Evolutionary conservation across 306 rosid species (phyloP).

Genomic region (Parietaria judaica): DNA sequence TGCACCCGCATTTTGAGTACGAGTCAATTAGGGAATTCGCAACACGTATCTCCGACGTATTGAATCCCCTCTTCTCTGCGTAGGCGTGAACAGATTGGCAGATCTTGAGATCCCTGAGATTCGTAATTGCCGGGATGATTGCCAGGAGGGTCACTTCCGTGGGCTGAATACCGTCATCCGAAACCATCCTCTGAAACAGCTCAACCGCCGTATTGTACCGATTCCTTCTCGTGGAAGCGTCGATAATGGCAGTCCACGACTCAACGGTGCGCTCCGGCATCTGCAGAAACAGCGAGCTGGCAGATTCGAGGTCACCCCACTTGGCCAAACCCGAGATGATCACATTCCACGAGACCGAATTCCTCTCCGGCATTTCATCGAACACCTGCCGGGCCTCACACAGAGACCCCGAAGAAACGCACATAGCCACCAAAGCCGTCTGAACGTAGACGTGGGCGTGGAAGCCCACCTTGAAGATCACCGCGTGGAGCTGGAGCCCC

Average conservation of each 20-base stretch:
- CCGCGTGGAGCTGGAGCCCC: conserved; percentile 51
- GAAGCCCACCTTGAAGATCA: conserved; percentile 51
- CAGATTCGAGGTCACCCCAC: conserved; percentile 48
- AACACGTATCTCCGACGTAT: conserved; percentile 40
- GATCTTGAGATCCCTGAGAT: conserved; percentile 42
- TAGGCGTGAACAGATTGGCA: conserved; percentile 55
- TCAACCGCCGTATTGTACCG: conserved; percentile 38
- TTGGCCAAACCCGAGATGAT: conserved; percentile 45
- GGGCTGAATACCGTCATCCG: conserved; percentile 36
- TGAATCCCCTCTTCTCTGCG: conserved; percentile 61
- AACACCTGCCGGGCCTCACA: conserved; percentile 41
- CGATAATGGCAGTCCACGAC: conserved; percentile 67
- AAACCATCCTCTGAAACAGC: conserved; percentile 50
- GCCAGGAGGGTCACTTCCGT: conserved; percentile 53
- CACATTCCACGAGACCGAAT: conserved; percentile 60
- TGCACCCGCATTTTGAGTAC: conserved; percentile 73
- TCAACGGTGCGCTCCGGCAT: conserved; percentile 53
- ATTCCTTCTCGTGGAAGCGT: conserved; percentile 41
- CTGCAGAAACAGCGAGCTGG: conserved; percentile 37
- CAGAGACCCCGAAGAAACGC: conserved; percentile 35
- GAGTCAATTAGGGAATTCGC: conserved; percentile 54
- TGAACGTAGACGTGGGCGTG: conserved; percentile 50
- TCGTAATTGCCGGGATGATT: conserved; percentile 48
- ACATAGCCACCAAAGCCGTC: conserved; percentile 47
- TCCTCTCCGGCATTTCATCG: conserved; percentile 44